A percentile compares a stretch with the other conserved stretches of the same genome.
phyloP scores from a whole-genome alignment of 371 early-diverging fungal species.

The Chytridiales sp. region DNA sequence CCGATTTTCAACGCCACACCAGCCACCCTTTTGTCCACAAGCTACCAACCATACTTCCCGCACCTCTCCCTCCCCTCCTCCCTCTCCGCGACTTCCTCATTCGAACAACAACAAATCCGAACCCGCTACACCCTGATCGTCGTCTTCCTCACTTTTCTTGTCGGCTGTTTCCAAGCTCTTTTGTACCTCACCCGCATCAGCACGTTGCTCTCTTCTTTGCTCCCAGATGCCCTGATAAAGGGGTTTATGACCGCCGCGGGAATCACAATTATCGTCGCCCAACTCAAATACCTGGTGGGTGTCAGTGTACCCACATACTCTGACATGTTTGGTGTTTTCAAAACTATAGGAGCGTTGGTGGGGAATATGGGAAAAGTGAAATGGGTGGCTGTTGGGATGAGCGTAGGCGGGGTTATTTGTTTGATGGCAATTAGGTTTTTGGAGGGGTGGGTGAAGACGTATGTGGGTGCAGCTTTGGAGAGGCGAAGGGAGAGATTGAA shows the following conservation, averaged over 20 bases:
- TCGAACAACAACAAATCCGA: neutral
- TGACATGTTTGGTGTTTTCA: conserved; percentile 9
- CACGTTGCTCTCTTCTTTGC: conserved; percentile 29
- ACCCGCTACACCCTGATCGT: conserved; percentile 1
- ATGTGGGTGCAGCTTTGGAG: too few relatives aligned
- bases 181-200: conserved; percentile 38
- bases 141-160: conserved; percentile 19
- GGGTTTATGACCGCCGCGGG: conserved; percentile 53
- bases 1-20: too few relatives aligned
- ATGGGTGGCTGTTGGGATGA: neutral
- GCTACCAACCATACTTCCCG: too few relatives aligned
- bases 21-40: too few relatives aligned
- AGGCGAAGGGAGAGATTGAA: too few relatives aligned
- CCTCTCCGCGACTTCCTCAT: too few relatives aligned
- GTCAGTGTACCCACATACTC: conserved; percentile 20
- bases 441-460: too few relatives aligned
- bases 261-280: conserved; percentile 50
- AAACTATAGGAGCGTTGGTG: too few relatives aligned
- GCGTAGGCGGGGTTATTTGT: too few relatives aligned
- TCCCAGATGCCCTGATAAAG: conserved; percentile 45
- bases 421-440: too few relatives aligned
- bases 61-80: too few relatives aligned
- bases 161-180: conserved; percentile 40
- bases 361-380: neutral
- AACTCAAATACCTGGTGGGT: conserved; percentile 50